Conservation (phyloP, 139 green algal species). For the Prasinococcaceae sp. region DNA sequence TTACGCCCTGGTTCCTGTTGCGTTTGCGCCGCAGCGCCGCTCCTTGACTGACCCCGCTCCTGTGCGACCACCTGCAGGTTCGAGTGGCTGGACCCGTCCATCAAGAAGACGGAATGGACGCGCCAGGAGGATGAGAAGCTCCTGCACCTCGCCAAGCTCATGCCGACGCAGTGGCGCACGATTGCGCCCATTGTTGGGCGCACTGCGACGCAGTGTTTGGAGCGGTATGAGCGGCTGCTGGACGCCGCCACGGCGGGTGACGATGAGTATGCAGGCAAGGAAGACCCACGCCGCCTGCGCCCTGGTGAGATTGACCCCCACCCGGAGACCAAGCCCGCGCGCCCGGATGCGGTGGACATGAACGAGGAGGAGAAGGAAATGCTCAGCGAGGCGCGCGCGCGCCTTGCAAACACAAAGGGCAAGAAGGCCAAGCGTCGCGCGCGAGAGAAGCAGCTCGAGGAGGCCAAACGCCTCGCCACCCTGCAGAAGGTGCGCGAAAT, state of each 20-base stretch:
- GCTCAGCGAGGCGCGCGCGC: constrained; percentile 85
- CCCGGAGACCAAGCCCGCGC: constrained; percentile 79
- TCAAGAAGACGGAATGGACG: constrained; percentile 97
- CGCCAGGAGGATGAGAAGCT: constrained; percentile 99
- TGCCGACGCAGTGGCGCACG: constrained; percentile 97
- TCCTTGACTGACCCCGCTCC: not conserved
- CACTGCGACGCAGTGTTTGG: constrained; percentile 89
- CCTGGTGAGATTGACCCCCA: constrained; percentile 97
- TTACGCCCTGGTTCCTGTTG: too few species aligned
- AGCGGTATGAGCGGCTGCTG: constrained; percentile 81
- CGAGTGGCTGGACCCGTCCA: constrained; percentile 96
- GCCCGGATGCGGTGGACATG: constrained; percentile 94
- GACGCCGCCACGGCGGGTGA: constrained; percentile 63
- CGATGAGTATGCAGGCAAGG: constrained; percentile 64
- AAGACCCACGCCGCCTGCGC: constrained; percentile 81
- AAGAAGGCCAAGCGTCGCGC: constrained; percentile 99
- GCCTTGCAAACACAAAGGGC: constrained; percentile 94
- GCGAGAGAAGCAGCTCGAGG: constrained; percentile 91
- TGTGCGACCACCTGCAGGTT: too few species aligned
- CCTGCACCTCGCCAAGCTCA: constrained; percentile 96
- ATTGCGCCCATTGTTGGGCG: constrained; percentile 95
- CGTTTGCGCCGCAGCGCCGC: too few species aligned
- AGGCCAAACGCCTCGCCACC: constrained; percentile 76
- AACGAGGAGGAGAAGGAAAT: constrained; percentile 99
- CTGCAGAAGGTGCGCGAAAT: constrained; percentile 80